Conservation (phyloP, 140 eudicot genomes). For the Flaveria floridana region DNA sequence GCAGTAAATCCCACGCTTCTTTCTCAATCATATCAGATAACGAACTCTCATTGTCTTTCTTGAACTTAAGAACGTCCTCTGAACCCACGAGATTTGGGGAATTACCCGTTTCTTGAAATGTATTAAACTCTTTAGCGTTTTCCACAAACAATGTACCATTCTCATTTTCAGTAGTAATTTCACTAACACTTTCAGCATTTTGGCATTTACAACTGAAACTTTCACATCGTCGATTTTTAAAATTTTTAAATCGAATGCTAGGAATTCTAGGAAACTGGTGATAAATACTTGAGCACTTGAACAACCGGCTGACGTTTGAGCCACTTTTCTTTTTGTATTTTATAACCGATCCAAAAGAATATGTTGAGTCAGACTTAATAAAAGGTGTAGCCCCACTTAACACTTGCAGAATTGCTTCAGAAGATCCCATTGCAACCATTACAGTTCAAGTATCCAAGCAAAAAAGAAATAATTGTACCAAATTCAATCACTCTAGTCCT, state of each 20-base stretch:
- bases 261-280: slow-evolving; percentile 27
- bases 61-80: slow-evolving; percentile 28
- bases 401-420: slow-evolving; percentile 48
- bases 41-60: slow-evolving; percentile 28
- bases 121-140: slow-evolving; percentile 35
- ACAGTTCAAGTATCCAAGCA: background rate
- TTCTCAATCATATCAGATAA: slow-evolving; percentile 45
- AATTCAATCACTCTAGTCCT: slow-evolving; percentile 12
- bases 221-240: slow-evolving; percentile 14
- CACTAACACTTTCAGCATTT: slow-evolving; percentile 48
- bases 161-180: slow-evolving; percentile 39
- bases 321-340: slow-evolving; percentile 37
- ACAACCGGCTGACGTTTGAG: slow-evolving; percentile 26
- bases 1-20: slow-evolving; percentile 66
- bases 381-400: slow-evolving; percentile 42
- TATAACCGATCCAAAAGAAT: slow-evolving; percentile 28
- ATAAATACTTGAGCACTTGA: slow-evolving; percentile 26
- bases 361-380: slow-evolving; percentile 26
- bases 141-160: slow-evolving; percentile 49
- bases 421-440: slow-evolving; percentile 43
- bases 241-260: slow-evolving; percentile 16
- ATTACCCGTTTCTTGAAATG: slow-evolving; percentile 35
- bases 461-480: background rate
- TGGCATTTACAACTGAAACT: slow-evolving; percentile 41
- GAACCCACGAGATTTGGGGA: slow-evolving; percentile 37